Conservation (phyloP, 2,329 filamentous ascomycete species). For the Botryosphaeria dothidea region DNA sequence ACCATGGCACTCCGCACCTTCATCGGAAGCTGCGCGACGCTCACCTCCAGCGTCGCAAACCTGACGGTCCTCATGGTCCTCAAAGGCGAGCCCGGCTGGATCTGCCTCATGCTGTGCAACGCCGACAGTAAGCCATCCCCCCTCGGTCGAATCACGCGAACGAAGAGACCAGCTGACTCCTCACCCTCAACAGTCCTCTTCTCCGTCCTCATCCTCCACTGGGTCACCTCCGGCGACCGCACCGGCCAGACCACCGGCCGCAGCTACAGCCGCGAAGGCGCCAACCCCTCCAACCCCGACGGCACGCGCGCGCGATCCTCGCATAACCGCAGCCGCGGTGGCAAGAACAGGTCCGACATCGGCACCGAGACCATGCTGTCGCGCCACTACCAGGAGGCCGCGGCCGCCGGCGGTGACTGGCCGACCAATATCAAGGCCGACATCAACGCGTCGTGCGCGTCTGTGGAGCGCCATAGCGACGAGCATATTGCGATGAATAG, state of each 20-base stretch:
- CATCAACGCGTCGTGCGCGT: not conserved
- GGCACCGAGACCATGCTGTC: not conserved
- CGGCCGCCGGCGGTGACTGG: not conserved
- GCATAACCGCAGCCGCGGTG: not conserved
- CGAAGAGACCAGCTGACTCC: not conserved
- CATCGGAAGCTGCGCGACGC: not conserved
- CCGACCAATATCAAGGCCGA: not conserved
- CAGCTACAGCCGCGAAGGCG: not conserved
- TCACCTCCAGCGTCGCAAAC: not conserved
- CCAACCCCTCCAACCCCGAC: not conserved
- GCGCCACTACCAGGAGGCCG: constrained; percentile 4
- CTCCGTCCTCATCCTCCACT: constrained; percentile 12
- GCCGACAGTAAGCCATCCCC: constrained; percentile 3
- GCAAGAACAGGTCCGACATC: not conserved
- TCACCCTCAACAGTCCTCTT: not conserved
- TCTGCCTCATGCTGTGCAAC: constrained; percentile 13
- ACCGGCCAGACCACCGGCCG: not conserved
- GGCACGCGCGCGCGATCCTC: not conserved
- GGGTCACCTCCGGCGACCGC: constrained; percentile 4
- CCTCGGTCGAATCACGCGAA: no score
- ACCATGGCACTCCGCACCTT: constrained; percentile 10
- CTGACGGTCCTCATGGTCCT: constrained; percentile 8
- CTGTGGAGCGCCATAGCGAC: not conserved
- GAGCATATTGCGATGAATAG: not conserved
- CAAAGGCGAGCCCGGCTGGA: constrained; percentile 1